Base-by-base conservation (phyloP, 805 yeast genomes). In the Wickerhamomyces canadensis region DNA sequence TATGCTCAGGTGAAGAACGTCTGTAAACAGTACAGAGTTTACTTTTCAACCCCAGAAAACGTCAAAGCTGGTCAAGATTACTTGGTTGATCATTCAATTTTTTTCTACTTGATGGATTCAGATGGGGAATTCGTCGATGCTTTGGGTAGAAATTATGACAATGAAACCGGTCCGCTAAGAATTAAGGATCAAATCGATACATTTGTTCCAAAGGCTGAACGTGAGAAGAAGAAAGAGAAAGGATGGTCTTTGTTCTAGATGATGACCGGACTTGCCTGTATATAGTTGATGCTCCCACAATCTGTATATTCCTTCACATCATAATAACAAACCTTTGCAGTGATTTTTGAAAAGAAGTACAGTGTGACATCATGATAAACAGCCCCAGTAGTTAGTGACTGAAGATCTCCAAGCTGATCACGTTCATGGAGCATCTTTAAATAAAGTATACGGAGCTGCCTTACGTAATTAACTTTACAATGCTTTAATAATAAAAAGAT, bases 101-200 rank as follows among this genome's bases (percentile, higher is more conserved):
- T 93, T 76, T 91, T 91, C 64, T 93, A 93, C 56, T 67, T 93
- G 52, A 91, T 93, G 97, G 98, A 93, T 58, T 89, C 96, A n/a
- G 96, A 93, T 58, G 98, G 98, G 33, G 78, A 86, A 55, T 93
- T 87, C 55, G 84, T 91, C 34, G 96, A 91, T 58, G 98, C 93
- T 6, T 68, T 91, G 48, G 98, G 98, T 37, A 80, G 95, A 60
- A 91, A 91, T 54, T 85, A 80, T 49, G 85, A 80, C 40, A 89
- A 88, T 19, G 71, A 68, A 16, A 80, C 80, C 43, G 96, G 94
- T 19, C 80, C 80, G 13, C 77, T 72, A 28, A 84, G 84, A 62
- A 84, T 93, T 47, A 72, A 73, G 48, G 78, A 78, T 42, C 89
- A 86, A 49, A 72, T 87, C 30, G 79, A 75, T 44, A 82, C 84